These are phyloP conservation scores for Limonium bicolor DNA, from an alignment of 148 eudicot genomes.

Conservation along the genomic window DNA sequence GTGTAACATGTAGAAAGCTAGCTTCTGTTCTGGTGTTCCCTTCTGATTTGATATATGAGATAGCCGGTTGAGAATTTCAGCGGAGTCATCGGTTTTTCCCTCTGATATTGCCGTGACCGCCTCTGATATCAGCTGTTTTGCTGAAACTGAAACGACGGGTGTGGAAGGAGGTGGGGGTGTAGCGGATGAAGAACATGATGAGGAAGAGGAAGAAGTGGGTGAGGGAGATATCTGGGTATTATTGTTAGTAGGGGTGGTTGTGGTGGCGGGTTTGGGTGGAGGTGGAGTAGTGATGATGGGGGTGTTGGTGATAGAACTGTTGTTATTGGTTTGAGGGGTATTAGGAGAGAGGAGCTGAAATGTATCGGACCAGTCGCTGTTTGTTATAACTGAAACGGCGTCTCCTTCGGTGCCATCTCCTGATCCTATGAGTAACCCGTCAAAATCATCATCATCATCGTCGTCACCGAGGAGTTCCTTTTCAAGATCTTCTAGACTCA, in stretches of 20 bases:
- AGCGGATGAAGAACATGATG: slow-evolving; percentile 43
- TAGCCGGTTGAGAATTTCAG: slow-evolving; percentile 34
- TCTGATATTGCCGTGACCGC: slow-evolving; percentile 59
- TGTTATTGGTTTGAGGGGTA: not conserved
- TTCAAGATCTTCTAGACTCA: slow-evolving; percentile 55
- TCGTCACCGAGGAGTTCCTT: slow-evolving; percentile 60
- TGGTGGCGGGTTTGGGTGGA: not conserved
- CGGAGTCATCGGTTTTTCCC: slow-evolving; percentile 22
- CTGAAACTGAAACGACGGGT: slow-evolving; percentile 1
- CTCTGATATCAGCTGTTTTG: slow-evolving; percentile 37
- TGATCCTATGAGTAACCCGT: too few relatives aligned
- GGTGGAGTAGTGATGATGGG: not conserved
- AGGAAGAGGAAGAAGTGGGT: slow-evolving; percentile 65
- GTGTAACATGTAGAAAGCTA: slow-evolving; percentile 26
- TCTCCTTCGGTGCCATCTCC: slow-evolving; percentile 19
- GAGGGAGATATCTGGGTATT: slow-evolving; percentile 34
- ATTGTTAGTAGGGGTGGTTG: not conserved
- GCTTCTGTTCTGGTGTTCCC: slow-evolving; percentile 53
- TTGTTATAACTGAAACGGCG: slow-evolving; percentile 46
- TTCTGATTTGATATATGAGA: slow-evolving; percentile 17
- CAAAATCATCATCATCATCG: slow-evolving; percentile 22
- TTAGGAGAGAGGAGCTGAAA: slow-evolving; percentile 26
- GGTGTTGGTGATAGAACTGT: too few relatives aligned
- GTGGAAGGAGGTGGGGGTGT: slow-evolving; percentile 14
- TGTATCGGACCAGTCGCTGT: slow-evolving; percentile 86